Conservation (phyloP, 2,329 filamentous ascomycete species). For the Trichoderma aggressivum region DNA sequence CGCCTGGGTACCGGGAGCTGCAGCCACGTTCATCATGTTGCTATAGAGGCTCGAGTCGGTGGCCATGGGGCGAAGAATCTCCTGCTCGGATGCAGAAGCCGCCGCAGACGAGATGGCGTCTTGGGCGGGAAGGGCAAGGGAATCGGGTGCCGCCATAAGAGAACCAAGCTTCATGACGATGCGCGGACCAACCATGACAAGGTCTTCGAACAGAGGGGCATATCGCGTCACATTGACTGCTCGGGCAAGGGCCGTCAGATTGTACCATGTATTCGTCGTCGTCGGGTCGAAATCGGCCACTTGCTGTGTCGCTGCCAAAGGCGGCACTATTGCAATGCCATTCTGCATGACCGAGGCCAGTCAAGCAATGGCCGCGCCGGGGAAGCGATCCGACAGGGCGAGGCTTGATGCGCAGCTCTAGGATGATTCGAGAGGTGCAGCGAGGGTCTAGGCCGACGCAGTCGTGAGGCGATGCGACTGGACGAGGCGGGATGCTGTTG, state of each 20-base stretch:
- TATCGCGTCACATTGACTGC: constrained; percentile 57
- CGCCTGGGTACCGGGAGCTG: constrained; percentile 16
- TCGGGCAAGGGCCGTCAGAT: constrained; percentile 49
- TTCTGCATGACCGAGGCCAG: constrained; percentile 18
- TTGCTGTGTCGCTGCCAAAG: constrained; percentile 12
- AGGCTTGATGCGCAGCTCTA: background rate
- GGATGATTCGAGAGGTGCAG: background rate
- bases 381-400: background rate
- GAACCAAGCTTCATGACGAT: constrained; percentile 66
- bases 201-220: constrained; percentile 63
- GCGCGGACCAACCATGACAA: constrained; percentile 66
- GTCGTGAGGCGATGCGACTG: background rate
- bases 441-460: background rate
- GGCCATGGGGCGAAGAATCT: constrained; percentile 25
- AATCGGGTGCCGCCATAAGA: constrained; percentile 58
- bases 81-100: constrained; percentile 23
- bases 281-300: constrained; percentile 3
- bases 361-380: constrained; percentile 16
- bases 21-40: constrained; percentile 31
- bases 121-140: constrained; percentile 52
- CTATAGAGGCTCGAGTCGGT: constrained; percentile 27
- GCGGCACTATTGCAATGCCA: constrained; percentile 18
- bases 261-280: constrained; percentile 41
- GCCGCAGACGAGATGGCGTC: constrained; percentile 16
- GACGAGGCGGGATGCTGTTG: background rate